phyloP scores from a whole-genome alignment of 2,329 filamentous ascomycete genomes.

The Colletotrichum echinochloae region DNA sequence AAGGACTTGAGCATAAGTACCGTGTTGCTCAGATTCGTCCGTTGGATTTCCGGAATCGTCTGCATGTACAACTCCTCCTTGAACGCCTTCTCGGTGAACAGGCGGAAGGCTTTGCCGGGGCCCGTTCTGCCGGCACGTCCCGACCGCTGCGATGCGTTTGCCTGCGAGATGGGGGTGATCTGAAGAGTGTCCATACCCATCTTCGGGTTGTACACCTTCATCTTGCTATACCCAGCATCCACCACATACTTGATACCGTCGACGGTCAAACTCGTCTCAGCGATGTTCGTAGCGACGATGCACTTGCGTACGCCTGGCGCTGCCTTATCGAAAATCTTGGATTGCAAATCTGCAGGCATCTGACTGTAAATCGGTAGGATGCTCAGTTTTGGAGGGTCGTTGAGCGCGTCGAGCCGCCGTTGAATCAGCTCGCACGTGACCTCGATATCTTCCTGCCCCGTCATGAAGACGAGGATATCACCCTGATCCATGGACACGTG shows the following conservation, averaged over 20 bases:
- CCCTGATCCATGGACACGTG: slow-evolving; percentile 94
- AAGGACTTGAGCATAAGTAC: slow-evolving; percentile 94
- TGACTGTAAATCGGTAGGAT: slow-evolving; percentile 99
- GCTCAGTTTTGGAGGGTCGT: slow-evolving; percentile 93
- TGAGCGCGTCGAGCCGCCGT: slow-evolving; percentile 87
- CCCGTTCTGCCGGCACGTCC: slow-evolving; percentile 95
- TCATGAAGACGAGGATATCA: slow-evolving; percentile 99
- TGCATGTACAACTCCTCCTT: slow-evolving; percentile 97
- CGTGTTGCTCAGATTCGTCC: slow-evolving; percentile 95
- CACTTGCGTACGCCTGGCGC: slow-evolving; percentile 93
- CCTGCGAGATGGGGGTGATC: slow-evolving; percentile 97
- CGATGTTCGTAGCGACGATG: slow-evolving; percentile 98
- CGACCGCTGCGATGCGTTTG: slow-evolving; percentile 92
- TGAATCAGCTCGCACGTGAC: slow-evolving; percentile 93
- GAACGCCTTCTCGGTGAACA: slow-evolving; percentile 95
- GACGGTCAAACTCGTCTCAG: slow-evolving; percentile 96
- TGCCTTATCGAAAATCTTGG: slow-evolving; percentile 96
- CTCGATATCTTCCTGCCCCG: slow-evolving; percentile 98
- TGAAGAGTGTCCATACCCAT: slow-evolving; percentile 99
- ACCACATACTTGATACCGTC: slow-evolving; percentile 99
- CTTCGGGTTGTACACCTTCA: slow-evolving; percentile 98
- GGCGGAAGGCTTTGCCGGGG: slow-evolving; percentile 92
- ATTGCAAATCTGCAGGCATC: slow-evolving; percentile 97
- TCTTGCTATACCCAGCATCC: slow-evolving; percentile 93
- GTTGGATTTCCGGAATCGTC: slow-evolving; percentile 97